Evolutionary conservation across 371 early-diverging fungal species (phyloP), one percentile per base, ranked within the genome.

Genomic region (Mucor saturninus): DNA sequence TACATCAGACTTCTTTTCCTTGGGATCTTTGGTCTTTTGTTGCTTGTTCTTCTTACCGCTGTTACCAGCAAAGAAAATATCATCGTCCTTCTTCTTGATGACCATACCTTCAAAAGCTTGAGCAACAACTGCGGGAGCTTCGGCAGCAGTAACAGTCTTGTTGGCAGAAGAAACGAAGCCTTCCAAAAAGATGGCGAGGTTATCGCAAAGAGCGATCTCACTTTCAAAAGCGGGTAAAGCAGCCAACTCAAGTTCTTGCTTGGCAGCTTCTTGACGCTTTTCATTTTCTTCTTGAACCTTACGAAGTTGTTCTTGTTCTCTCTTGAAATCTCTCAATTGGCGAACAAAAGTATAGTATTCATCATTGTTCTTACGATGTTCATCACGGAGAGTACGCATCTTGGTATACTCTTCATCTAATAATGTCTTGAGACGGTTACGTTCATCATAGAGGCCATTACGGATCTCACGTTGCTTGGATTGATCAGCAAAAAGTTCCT

Each of bases 151-250:
- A 51, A 65, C 63, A 38, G 76, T 81, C 56, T 82, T 68, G 39
- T 65, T 67, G 39, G 39, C 49, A 31, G 68, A 68, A 13, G 64
- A 49, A 13, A 74, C 29, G 54, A 74, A 75, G 54, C 73, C 67
- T 68, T 83, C 75, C 65, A 96, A 84, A 72, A 90, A 92, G 48
- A 79, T 73, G 68, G 94, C 81, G 42, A 96, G 80, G 59, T 85
- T 86, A 60, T 91, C 90, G 80, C 95, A 95, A 45, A 81, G 81
- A 66, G 78, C 73, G 65, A 98, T 95, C 73, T 98, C 98, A 63
- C 83, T 83, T 59, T 85, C 80, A 77, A 88, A 96, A 8, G 98
- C 97, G 38, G 96, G 96, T 56, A 93, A 75, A 58, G 93, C 91
- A 31, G 96, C 97, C 54, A 87, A 75, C 68, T 96, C 96, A 30